Evolutionary conservation across 2,329 filamentous ascomycete species (phyloP).

Genomic region (Sporothrix inflata): DNA sequence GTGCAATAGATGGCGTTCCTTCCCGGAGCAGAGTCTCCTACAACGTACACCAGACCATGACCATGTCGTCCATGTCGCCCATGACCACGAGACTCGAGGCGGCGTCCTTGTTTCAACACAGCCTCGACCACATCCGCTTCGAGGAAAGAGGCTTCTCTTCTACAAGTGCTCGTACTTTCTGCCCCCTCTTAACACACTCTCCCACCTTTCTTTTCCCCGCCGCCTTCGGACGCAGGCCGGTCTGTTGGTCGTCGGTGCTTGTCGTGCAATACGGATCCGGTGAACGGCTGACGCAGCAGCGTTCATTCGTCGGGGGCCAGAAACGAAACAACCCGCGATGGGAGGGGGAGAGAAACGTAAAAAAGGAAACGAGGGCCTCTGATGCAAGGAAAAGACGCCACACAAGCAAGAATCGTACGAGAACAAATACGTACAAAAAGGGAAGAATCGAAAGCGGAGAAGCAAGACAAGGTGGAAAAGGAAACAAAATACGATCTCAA

Average conservation of each 20-base stretch:
- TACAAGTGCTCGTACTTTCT: not conserved
- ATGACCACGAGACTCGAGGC: not conserved
- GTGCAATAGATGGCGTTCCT: not conserved
- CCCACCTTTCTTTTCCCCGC: not conserved
- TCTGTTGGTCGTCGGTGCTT: not conserved
- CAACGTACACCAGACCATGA: not conserved
- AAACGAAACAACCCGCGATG: not conserved
- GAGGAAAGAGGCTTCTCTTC: too few species aligned
- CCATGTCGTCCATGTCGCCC: not conserved
- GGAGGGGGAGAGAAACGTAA: not conserved
- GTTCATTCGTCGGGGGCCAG: not conserved
- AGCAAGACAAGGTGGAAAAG: not conserved
- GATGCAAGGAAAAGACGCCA: conserved; percentile 13
- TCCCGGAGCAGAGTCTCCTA: not conserved
- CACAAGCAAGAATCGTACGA: conserved; percentile 10
- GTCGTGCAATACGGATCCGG: not conserved
- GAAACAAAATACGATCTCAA: not conserved
- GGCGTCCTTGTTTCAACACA: not conserved
- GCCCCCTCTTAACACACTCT: too few species aligned
- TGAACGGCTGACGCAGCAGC: not conserved
- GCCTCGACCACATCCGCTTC: not conserved
- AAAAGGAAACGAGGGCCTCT: not conserved
- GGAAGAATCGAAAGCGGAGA: not conserved
- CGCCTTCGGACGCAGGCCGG: conserved; percentile 8
- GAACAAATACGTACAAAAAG: not conserved